These are phyloP conservation scores for Candida rishiriensis DNA, from an alignment of 805 yeast species.

Conservation along the genomic window DNA sequence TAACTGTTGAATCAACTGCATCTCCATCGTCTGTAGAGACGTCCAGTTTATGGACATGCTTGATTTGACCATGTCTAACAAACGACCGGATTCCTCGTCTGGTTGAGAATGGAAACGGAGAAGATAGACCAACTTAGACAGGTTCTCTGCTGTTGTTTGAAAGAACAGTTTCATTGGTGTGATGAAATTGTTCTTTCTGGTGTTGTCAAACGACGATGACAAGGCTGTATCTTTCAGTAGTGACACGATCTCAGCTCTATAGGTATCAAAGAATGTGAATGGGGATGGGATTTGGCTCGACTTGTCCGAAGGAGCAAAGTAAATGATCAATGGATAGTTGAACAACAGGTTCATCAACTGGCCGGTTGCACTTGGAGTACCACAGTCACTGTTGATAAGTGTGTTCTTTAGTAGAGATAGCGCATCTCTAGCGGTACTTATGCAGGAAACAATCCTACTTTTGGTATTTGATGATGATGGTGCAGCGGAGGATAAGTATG, in stretches of 20 bases:
- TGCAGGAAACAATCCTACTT: neutral
- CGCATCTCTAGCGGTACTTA: too few relatives aligned
- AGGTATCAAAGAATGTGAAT: conserved; percentile 1
- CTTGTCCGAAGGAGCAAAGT: neutral
- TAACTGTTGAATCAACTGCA: conserved; percentile 17
- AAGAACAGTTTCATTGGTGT: neutral
- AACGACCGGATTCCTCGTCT: neutral
- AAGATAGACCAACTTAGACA: conserved; percentile 36
- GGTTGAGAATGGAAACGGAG: conserved; percentile 13
- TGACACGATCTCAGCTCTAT: neutral
- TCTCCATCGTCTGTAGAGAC: conserved; percentile 27
- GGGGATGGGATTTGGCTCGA: neutral
- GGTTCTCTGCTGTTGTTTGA: conserved; percentile 20
- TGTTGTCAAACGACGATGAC: neutral
- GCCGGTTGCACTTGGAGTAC: neutral
- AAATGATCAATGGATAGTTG: conserved; percentile 1
- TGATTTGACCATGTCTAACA: conserved; percentile 13
- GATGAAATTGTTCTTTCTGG: neutral
- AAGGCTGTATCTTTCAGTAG: neutral
- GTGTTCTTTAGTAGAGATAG: too few relatives aligned
- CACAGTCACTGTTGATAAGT: too few relatives aligned
- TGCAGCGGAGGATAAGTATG: neutral
- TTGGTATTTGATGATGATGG: neutral
- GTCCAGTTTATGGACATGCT: conserved; percentile 28
- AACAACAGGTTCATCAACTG: neutral